Conservation (phyloP, 148 eudicot species). For the Silene conica region DNA sequence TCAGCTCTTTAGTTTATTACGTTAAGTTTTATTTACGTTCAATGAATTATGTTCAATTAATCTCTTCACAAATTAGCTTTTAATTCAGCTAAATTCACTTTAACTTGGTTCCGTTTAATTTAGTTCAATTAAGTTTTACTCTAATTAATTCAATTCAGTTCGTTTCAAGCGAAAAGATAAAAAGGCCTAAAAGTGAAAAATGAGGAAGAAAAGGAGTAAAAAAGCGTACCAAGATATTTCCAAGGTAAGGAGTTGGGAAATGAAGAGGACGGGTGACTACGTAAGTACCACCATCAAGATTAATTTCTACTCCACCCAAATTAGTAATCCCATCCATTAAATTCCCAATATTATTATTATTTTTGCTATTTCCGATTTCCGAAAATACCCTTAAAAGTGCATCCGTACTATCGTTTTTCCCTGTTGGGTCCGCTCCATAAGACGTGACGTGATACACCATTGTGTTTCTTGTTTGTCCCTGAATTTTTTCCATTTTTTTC, state of each 20-base stretch:
- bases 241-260: constrained; percentile 48
- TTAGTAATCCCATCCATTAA: constrained; percentile 52
- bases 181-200: neutral
- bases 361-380: constrained; percentile 30
- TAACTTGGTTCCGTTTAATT: too few relatives aligned
- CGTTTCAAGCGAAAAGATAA: too few relatives aligned
- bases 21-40: too few relatives aligned
- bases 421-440: constrained; percentile 85
- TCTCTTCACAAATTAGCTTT: too few relatives aligned
- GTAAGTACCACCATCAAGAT: constrained; percentile 75
- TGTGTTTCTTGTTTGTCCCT: constrained; percentile 25
- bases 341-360: constrained; percentile 18
- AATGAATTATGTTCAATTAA: too few relatives aligned
- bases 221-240: constrained; percentile 61
- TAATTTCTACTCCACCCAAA: constrained; percentile 65
- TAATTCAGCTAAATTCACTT: too few relatives aligned
- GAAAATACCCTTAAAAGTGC: constrained; percentile 52
- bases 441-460: constrained; percentile 55
- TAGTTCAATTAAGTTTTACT: too few relatives aligned
- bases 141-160: too few relatives aligned
- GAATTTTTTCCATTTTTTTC: too few relatives aligned
- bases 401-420: constrained; percentile 56
- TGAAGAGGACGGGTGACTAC: constrained; percentile 59
- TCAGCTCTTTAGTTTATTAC: too few relatives aligned
- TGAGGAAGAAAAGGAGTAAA: too few relatives aligned